These are phyloP conservation scores for Leccinum pellstonianum DNA, from an alignment of 768 basidiomycete species.

Conservation along the genomic window DNA sequence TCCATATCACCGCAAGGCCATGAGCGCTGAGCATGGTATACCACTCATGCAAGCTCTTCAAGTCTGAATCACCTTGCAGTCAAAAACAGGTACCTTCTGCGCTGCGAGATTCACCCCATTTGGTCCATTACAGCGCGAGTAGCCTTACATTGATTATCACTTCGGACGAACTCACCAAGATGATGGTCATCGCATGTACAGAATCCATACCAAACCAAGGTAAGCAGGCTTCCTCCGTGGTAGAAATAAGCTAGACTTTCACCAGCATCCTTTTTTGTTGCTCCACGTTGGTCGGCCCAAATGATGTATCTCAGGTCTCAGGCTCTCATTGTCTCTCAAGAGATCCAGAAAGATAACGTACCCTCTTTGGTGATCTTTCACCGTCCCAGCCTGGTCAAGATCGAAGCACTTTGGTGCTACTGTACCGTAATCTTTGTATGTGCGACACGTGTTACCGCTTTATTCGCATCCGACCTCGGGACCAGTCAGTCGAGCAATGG, in stretches of 20 bases:
- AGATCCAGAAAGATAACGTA: slow-evolving; percentile 43
- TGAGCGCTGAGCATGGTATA: background rate
- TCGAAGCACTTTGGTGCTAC: slow-evolving; percentile 38
- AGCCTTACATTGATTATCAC: too few relatives aligned
- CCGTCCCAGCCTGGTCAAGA: slow-evolving; percentile 25
- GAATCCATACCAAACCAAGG: too few relatives aligned
- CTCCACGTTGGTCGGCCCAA: background rate
- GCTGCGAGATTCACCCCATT: slow-evolving; percentile 39
- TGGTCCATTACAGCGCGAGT: slow-evolving; percentile 36
- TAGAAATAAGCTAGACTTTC: slow-evolving; percentile 51
- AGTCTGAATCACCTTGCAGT: slow-evolving; percentile 14
- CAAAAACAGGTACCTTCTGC: slow-evolving; percentile 2
- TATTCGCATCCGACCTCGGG: slow-evolving; percentile 48
- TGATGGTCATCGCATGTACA: too few relatives aligned
- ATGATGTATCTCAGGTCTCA: background rate
- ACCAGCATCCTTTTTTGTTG: slow-evolving; percentile 44
- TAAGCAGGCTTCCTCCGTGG: too few relatives aligned
- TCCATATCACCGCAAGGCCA: background rate
- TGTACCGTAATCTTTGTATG: slow-evolving; percentile 45
- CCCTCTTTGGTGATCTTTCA: slow-evolving; percentile 53
- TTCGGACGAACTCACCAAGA: background rate
- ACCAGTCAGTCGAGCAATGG: slow-evolving; percentile 15
- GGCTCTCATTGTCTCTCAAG: slow-evolving; percentile 29
- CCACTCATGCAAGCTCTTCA: slow-evolving; percentile 24
- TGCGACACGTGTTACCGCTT: slow-evolving; percentile 51